Base-by-base conservation (phyloP, 352 stramenopile species). In the Phytophthora cactorum region DNA sequence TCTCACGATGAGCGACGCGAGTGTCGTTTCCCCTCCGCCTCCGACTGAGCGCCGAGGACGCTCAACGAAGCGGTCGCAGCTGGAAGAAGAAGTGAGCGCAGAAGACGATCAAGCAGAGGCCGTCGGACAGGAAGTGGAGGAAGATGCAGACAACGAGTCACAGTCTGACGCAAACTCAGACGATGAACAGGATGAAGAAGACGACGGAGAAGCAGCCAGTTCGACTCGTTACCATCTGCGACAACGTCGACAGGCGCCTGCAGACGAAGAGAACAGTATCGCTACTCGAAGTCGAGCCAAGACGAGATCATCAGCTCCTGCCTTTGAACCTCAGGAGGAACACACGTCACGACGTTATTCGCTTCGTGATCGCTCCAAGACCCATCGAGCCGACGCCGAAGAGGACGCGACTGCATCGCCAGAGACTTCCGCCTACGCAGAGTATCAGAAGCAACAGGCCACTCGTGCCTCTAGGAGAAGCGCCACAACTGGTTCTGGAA, bases 331-430 rank as follows among this genome's bases (percentile, higher is more conserved):
- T 4, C 62, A 70, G 27, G 59, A 68, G 17, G 17, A 22, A 22
- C 17, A 22, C 57, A 62, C 46, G 1, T 68, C 63, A 4, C 54
- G 61, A 7, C 83, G 87, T 15, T 95, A 95, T 63, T 88, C 79
- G 6, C 72, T 95, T 12, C 80, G 87, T 15, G 74, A 93, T 76
- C 85, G 87, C 9, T 84, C 82, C 0, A 95, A 93, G 72, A 79
- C 82, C 9, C 75, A 88, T 60, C 72, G 77, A 31, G 36, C 54
- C 0, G 77, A 77, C 3, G 49, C 60, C 5, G 66, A 72, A 25
- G 70, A 72, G 8, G 64, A 75, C 8, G 43, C 63, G 5, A 75
- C 82, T 32, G 74, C 74, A 17, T 65, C 74, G 14, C 70, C 74
- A n/a, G 68, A 81, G 39, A 66, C 63, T 41, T 60, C 72, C 14